These are phyloP conservation scores for Aspergillus novoparasiticus DNA, from an alignment of 2,329 filamentous ascomycete genomes.

Conservation along the genomic window DNA sequence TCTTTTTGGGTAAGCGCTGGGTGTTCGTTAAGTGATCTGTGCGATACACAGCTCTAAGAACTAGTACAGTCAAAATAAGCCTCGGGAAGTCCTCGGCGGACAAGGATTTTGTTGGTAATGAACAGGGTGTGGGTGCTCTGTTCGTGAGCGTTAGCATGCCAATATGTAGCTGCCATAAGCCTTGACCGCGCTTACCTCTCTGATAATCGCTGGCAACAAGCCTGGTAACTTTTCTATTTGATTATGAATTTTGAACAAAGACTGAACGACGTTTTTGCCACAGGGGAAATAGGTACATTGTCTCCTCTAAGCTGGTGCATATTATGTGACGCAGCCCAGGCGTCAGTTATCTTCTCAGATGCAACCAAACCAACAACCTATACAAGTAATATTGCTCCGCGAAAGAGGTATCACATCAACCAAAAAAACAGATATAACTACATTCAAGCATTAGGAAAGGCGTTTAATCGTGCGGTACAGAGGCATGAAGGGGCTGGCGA, in stretches of 20 bases:
- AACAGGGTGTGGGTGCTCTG: neutral
- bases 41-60: neutral
- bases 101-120: neutral
- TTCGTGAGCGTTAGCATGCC: neutral
- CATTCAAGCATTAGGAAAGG: constrained; percentile 1
- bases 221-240: neutral
- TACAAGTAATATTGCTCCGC: constrained; percentile 8
- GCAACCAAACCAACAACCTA: constrained; percentile 1
- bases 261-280: neutral
- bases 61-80: neutral
- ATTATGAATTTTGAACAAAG: neutral
- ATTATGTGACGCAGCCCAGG: neutral
- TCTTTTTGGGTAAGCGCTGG: neutral
- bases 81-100: neutral
- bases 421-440: neutral
- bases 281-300: neutral
- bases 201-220: neutral
- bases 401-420: constrained; percentile 12
- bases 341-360: neutral
- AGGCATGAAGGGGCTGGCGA: neutral
- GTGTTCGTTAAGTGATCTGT: neutral
- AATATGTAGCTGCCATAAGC: too few relatives aligned
- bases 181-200: neutral
- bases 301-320: neutral
- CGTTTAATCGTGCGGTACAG: constrained; percentile 1